A percentile compares a stretch with the other conserved stretches of the same genome.
Evolutionary conservation across 2,329 filamentous ascomycete species (phyloP).

Genomic region (Macrophomina tecta): DNA sequence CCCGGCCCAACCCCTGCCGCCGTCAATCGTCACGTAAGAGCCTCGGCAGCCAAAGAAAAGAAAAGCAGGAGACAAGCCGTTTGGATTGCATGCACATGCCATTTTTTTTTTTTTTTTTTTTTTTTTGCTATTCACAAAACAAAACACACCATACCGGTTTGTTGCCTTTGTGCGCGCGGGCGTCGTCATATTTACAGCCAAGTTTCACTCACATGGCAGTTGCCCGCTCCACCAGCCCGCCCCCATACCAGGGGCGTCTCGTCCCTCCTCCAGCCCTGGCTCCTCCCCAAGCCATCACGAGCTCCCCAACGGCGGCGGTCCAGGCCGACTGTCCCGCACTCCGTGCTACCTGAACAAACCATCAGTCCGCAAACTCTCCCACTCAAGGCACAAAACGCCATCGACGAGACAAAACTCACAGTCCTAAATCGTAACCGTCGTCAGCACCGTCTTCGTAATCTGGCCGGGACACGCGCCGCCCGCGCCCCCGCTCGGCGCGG

Average conservation of each 20-base stretch:
- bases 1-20: background rate
- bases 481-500: background rate
- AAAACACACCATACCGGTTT: background rate
- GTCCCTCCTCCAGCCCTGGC: too few species aligned
- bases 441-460: conserved; percentile 5
- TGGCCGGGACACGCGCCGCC: background rate
- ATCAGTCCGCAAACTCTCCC: background rate
- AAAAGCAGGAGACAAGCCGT: too few species aligned
- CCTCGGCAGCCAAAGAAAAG: background rate
- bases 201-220: background rate
- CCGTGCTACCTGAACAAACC: background rate
- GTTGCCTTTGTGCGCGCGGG: background rate
- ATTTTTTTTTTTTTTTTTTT: background rate
- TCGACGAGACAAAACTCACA: background rate
- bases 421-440: conserved; percentile 4
- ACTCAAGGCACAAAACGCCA: background rate
- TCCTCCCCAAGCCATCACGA: too few species aligned
- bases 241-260: too few species aligned
- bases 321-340: background rate
- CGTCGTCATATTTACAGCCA: background rate
- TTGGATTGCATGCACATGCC: conserved; percentile 3
- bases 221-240: too few species aligned
- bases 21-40: background rate
- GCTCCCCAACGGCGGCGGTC: too few species aligned
- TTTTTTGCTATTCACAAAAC: background rate